These are phyloP conservation scores for Paraleonurus japonicus DNA, from an alignment of 257 asterid species.

Conservation along the genomic window DNA sequence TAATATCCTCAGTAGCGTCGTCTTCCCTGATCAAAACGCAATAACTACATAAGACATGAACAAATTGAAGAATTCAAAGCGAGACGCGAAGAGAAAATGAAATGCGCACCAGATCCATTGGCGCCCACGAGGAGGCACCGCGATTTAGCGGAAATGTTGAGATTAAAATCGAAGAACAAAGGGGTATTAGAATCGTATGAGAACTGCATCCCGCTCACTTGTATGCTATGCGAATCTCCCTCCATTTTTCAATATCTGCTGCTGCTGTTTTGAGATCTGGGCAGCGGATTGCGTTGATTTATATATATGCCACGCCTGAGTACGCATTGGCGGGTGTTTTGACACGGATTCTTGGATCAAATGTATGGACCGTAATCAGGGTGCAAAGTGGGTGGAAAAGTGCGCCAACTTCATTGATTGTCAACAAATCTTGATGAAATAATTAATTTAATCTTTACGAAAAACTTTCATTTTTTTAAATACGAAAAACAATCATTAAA, in stretches of 20 bases:
- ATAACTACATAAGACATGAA: background rate
- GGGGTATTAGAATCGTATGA: constrained; percentile 62
- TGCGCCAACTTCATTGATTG: background rate
- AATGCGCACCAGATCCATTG: constrained; percentile 81
- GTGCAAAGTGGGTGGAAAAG: background rate
- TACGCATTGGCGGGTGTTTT: background rate
- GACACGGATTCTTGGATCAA: background rate
- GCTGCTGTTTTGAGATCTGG: background rate
- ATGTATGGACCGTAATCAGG: background rate
- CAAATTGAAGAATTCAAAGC: background rate
- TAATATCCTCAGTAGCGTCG: constrained; percentile 82
- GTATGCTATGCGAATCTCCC: constrained; percentile 46
- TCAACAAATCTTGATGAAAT: background rate
- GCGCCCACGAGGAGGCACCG: constrained; percentile 97
- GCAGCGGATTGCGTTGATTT: background rate
- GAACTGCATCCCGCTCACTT: constrained; percentile 87
- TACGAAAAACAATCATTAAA: too few species aligned
- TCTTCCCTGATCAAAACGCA: constrained; percentile 57
- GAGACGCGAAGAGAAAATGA: background rate
- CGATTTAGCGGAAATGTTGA: constrained; percentile 67
- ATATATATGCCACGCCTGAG: background rate
- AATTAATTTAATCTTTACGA: too few species aligned
- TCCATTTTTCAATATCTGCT: constrained; percentile 21
- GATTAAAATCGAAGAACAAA: constrained; percentile 67
- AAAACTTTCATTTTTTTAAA: too few species aligned